phyloP scores from a whole-genome alignment of 805 yeast genomes.

The Osmozyma mogii region DNA sequence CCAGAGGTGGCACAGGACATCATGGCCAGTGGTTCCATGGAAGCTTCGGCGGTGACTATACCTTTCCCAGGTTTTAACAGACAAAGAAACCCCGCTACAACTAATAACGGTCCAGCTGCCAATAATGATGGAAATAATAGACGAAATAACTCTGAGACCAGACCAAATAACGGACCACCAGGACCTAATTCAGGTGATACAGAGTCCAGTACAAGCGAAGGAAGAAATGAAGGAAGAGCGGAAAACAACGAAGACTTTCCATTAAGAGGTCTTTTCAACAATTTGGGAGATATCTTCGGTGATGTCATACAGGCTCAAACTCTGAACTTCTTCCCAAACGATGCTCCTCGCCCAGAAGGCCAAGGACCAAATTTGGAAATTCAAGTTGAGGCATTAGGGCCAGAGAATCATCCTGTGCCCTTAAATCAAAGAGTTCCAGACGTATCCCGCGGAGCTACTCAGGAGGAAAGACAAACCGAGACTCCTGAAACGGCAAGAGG shows the following conservation, averaged over 20 bases:
- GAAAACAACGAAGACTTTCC: conserved; percentile 3
- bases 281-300: conserved; percentile 8
- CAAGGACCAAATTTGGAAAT: too few relatives aligned
- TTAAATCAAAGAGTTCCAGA: too few relatives aligned
- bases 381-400: too few relatives aligned
- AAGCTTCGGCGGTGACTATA: conserved; percentile 14
- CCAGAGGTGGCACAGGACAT: conserved; percentile 32
- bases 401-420: too few relatives aligned
- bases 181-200: background rate
- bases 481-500: too few relatives aligned
- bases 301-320: conserved; percentile 4
- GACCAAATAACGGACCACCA: too few relatives aligned
- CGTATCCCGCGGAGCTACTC: too few relatives aligned
- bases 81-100: background rate
- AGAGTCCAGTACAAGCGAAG: too few relatives aligned
- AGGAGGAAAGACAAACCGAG: too few relatives aligned
- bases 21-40: conserved; percentile 20
- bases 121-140: background rate
- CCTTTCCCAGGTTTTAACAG: conserved; percentile 3
- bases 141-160: background rate
- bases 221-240: too few relatives aligned
- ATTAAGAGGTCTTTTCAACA: conserved; percentile 4
- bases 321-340: too few relatives aligned
- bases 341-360: too few relatives aligned
- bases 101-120: background rate